Conservation (phyloP, 2,329 filamentous ascomycete genomes). For the Bipolaris bicolor region DNA sequence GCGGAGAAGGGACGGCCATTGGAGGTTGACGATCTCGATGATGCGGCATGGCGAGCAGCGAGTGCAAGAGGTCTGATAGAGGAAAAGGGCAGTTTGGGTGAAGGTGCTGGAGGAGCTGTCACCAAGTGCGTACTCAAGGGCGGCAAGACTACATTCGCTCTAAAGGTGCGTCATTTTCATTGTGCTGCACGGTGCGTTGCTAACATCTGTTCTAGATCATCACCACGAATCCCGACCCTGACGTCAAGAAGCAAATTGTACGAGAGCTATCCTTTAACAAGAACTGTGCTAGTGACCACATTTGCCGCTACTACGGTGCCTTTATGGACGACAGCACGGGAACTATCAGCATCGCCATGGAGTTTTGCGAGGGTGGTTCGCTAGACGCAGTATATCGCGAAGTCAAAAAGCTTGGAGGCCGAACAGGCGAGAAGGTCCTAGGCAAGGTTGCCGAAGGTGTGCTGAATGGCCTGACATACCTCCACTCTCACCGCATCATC, state of each 20-base stretch:
- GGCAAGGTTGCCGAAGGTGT: constrained; percentile 97
- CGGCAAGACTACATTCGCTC: constrained; percentile 91
- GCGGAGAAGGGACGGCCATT: constrained; percentile 81
- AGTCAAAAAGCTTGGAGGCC: constrained; percentile 91
- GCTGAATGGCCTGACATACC: constrained; percentile 88
- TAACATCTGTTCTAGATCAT: constrained; percentile 68
- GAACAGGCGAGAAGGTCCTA: constrained; percentile 95
- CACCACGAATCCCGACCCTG: constrained; percentile 95
- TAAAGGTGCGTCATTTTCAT: constrained; percentile 71
- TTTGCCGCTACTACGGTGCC: constrained; percentile 95
- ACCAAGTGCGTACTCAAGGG: constrained; percentile 88
- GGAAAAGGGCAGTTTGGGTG: constrained; percentile 87
- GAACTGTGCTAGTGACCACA: constrained; percentile 92
- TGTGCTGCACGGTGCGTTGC: neutral
- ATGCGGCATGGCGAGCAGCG: constrained; percentile 93
- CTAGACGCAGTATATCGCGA: constrained; percentile 97
- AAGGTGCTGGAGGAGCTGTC: constrained; percentile 94
- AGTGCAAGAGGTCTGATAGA: constrained; percentile 86
- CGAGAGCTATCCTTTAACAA: constrained; percentile 98
- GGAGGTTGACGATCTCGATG: constrained; percentile 93
- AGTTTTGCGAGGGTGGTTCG: constrained; percentile 96
- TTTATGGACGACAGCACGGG: constrained; percentile 96
- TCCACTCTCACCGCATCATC: constrained; percentile 95
- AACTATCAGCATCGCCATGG: constrained; percentile 98
- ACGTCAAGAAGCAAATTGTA: constrained; percentile 98